These are phyloP conservation scores for Sphagnum magellanicum DNA, from an alignment of 228 moss, liverwort and hornwort species.

Conservation along the genomic window DNA sequence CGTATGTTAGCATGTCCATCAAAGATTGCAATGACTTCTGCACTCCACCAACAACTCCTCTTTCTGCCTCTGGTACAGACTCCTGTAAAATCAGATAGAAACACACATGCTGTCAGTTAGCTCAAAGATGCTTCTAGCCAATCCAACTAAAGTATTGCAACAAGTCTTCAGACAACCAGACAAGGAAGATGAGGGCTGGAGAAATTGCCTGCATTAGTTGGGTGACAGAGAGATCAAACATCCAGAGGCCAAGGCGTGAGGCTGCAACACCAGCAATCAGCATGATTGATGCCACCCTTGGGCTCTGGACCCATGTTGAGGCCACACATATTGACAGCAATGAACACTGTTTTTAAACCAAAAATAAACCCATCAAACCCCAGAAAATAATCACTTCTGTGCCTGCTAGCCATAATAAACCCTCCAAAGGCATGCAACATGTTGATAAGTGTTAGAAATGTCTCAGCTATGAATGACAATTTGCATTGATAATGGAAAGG, in stretches of 20 bases:
- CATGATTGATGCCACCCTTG: conserved; percentile 54
- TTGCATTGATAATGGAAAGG: too few relatives aligned
- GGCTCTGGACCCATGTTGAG: conserved; percentile 61
- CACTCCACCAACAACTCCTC: conserved; percentile 91
- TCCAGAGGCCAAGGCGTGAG: conserved; percentile 96
- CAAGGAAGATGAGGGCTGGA: neutral
- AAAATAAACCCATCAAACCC: too few relatives aligned
- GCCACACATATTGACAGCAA: conserved; percentile 66
- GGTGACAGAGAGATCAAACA: conserved; percentile 96
- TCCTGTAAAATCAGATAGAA: conserved; percentile 40
- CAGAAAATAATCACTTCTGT: too few relatives aligned
- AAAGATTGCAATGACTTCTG: conserved; percentile 89
- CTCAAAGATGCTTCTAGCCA: neutral
- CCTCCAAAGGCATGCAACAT: too few relatives aligned
- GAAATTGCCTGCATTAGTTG: conserved; percentile 87
- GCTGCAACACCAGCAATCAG: conserved; percentile 75
- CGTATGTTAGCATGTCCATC: conserved; percentile 86
- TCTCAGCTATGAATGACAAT: too few relatives aligned
- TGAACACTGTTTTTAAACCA: conserved; percentile 50
- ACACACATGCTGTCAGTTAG: too few relatives aligned
- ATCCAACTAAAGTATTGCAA: neutral
- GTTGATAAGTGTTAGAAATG: too few relatives aligned
- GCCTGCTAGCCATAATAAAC: too few relatives aligned
- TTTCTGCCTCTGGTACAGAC: conserved; percentile 57
- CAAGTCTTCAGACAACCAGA: neutral